Evolutionary conservation across 106 monocot species (phyloP).

Genomic region (Dendrobium huoshanense): DNA sequence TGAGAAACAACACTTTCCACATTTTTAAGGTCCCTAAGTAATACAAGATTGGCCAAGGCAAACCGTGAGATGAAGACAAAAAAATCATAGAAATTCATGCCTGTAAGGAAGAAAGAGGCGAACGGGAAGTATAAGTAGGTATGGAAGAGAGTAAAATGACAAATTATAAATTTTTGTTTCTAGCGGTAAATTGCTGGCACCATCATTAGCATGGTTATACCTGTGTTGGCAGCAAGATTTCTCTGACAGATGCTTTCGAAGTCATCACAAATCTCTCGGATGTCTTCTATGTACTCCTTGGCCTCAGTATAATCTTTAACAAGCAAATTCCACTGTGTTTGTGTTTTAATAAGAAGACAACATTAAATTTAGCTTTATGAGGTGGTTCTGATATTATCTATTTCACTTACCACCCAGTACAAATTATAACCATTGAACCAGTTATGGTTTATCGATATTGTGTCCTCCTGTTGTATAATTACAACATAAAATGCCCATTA

Average conservation of each 20-base stretch:
- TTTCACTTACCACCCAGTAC: constrained; percentile 72
- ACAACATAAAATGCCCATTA: not conserved
- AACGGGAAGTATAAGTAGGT: not conserved
- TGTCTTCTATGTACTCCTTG: constrained; percentile 90
- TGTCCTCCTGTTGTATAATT: constrained; percentile 63
- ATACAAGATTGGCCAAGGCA: constrained; percentile 46
- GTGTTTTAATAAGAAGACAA: not conserved
- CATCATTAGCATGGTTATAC: constrained; percentile 19
- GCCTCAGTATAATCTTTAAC: constrained; percentile 71
- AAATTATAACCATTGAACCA: constrained; percentile 97
- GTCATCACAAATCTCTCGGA: constrained; percentile 81
- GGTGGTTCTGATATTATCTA: not conserved
- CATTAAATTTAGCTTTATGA: not conserved
- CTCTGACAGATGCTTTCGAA: constrained; percentile 97
- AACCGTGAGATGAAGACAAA: constrained; percentile 68
- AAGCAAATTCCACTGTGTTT: constrained; percentile 76
- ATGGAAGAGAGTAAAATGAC: not conserved
- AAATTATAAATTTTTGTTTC: not conserved
- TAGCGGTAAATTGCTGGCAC: not conserved
- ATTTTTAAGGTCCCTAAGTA: constrained; percentile 32
- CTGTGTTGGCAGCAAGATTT: constrained; percentile 96
- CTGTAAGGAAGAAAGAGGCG: constrained; percentile 25
- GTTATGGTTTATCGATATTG: constrained; percentile 99
- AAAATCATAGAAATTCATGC: constrained; percentile 95
- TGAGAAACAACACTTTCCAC: constrained; percentile 2